A percentile compares a stretch with the other conserved stretches of the same genome.
Conservation (phyloP, 2,329 filamentous ascomycete species). For the Nothophaeocryptopus gaeumannii region DNA sequence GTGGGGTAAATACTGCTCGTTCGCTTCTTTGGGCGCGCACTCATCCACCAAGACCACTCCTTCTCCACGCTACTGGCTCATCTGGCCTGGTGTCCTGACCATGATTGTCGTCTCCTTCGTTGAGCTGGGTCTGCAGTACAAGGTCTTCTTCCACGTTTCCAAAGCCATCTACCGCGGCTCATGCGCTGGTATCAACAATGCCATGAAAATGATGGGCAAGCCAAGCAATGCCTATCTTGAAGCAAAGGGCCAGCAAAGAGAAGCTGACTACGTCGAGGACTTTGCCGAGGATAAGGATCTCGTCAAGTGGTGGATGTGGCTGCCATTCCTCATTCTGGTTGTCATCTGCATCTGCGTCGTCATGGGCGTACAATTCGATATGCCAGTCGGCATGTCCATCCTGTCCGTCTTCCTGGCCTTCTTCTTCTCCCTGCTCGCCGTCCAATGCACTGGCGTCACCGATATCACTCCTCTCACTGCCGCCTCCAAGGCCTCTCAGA, state of each 20-base stretch:
- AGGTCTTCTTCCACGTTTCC: constrained; percentile 46
- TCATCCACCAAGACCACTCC: constrained; percentile 44
- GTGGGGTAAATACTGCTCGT: constrained; percentile 45
- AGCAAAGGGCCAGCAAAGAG: constrained; percentile 38
- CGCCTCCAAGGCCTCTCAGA: constrained; percentile 66
- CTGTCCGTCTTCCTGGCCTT: constrained; percentile 57
- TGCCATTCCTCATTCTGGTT: constrained; percentile 45
- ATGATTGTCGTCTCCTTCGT: constrained; percentile 54
- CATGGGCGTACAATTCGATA: constrained; percentile 54
- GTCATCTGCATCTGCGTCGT: constrained; percentile 51
- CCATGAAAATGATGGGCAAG: constrained; percentile 43
- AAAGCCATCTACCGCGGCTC: constrained; percentile 50
- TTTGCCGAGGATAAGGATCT: constrained; percentile 47
- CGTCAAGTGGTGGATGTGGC: constrained; percentile 56
- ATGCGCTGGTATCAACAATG: constrained; percentile 43
- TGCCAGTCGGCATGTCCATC: constrained; percentile 57
- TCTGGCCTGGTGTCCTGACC: constrained; percentile 52
- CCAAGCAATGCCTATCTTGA: constrained; percentile 43
- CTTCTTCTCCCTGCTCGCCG: constrained; percentile 61
- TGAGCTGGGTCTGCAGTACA: constrained; percentile 32
- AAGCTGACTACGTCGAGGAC: constrained; percentile 50
- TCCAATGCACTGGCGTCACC: constrained; percentile 54
- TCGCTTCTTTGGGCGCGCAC: constrained; percentile 38
- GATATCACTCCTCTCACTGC: constrained; percentile 65
- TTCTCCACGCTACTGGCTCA: constrained; percentile 52